These are phyloP conservation scores for Sanghuangporus baumii DNA, from an alignment of 1,284 basidiomycete species.

Conservation along the genomic window DNA sequence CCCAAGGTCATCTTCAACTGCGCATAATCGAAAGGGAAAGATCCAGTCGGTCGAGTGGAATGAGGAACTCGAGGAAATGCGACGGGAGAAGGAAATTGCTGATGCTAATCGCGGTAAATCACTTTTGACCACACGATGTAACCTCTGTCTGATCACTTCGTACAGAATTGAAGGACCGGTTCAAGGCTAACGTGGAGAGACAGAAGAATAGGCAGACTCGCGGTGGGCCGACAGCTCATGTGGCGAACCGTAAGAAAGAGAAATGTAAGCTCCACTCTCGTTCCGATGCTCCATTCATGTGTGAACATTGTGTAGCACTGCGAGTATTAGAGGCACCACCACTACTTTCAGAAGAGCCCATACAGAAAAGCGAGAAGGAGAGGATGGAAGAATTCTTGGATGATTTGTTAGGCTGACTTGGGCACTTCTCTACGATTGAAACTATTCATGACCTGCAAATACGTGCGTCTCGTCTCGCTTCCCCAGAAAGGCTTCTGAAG, in stretches of 20 bases:
- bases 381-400: constrained; percentile 73
- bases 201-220: constrained; percentile 23
- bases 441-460: too few relatives aligned
- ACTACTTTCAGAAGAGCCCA: constrained; percentile 33
- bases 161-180: constrained; percentile 62
- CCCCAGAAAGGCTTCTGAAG: not conserved
- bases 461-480: too few relatives aligned
- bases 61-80: constrained; percentile 54
- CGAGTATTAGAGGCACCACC: constrained; percentile 47
- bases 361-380: constrained; percentile 42
- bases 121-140: not conserved
- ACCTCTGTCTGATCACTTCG: not conserved
- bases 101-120: constrained; percentile 64
- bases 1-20: constrained; percentile 23
- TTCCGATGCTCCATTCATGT: not conserved
- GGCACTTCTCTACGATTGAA: not conserved
- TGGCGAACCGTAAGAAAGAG: not conserved
- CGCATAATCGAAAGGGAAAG: constrained; percentile 46
- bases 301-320: not conserved
- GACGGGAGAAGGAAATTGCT: constrained; percentile 60
- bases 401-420: constrained; percentile 36
- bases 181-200: constrained; percentile 53
- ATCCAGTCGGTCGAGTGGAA: constrained; percentile 63
- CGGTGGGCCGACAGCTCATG: not conserved
- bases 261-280: not conserved